A percentile compares a stretch with the other conserved stretches of the same genome.
These are phyloP conservation scores for Sugiyamaella xylanicola DNA, from an alignment of 1,139 yeast genomes.

Conservation along the genomic window DNA sequence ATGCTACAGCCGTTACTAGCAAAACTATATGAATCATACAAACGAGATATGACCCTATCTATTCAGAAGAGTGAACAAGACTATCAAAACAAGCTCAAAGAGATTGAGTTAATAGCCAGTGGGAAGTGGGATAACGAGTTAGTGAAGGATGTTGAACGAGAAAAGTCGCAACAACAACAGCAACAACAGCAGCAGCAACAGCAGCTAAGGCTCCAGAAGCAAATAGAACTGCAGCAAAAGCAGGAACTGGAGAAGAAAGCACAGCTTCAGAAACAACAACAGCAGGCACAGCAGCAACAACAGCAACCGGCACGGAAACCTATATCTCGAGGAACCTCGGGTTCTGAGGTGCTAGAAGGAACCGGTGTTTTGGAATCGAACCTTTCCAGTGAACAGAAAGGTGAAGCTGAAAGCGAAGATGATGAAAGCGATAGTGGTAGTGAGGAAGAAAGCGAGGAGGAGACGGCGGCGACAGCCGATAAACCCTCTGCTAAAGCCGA, in stretches of 20 bases:
- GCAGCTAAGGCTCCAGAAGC: slow-evolving; percentile 33
- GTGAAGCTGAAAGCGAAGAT: slow-evolving; percentile 18
- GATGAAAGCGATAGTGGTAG: slow-evolving; percentile 19
- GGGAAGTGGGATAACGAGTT: slow-evolving; percentile 43
- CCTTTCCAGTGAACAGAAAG: no score
- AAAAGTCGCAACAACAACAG: slow-evolving; percentile 28
- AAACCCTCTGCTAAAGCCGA: no score
- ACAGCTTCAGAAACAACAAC: slow-evolving; percentile 30
- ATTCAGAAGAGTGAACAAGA: slow-evolving; percentile 42
- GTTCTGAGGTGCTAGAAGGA: no score
- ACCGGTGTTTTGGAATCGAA: no score
- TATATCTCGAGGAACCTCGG: no score
- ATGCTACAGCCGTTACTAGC: slow-evolving; percentile 36
- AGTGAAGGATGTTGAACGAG: slow-evolving; percentile 30
- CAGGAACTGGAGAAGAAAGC: slow-evolving; percentile 32
- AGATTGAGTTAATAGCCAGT: slow-evolving; percentile 42
- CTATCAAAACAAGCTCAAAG: slow-evolving; percentile 37
- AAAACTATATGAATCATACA: slow-evolving; percentile 38
- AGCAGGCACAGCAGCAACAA: slow-evolving; percentile 32
- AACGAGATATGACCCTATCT: slow-evolving; percentile 34
- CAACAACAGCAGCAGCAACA: slow-evolving; percentile 30
- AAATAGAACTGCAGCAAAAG: slow-evolving; percentile 32
- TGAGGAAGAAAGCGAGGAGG: slow-evolving; percentile 18
- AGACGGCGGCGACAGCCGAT: slow-evolving; percentile 3
- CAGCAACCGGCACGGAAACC: slow-evolving; percentile 30